Conservation (phyloP, 148 eudicot species). For the Selenicereus undatus region DNA sequence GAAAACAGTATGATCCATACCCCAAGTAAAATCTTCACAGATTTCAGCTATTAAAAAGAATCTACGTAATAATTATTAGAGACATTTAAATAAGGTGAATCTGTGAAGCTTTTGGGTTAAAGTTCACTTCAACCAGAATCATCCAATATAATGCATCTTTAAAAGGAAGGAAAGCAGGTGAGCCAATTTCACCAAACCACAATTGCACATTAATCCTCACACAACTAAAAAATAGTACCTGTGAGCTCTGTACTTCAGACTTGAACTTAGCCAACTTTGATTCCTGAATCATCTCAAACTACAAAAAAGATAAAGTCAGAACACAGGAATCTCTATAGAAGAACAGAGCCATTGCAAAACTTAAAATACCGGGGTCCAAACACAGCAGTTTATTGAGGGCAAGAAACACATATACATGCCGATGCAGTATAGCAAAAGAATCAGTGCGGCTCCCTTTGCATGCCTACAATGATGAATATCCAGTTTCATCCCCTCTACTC, state of each 20-base stretch:
- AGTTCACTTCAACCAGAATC: background rate
- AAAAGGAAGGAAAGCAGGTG: background rate
- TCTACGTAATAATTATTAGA: background rate
- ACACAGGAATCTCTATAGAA: background rate
- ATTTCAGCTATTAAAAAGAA: background rate
- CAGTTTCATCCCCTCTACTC: too few species aligned
- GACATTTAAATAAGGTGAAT: background rate
- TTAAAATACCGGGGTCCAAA: constrained; percentile 1
- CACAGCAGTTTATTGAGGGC: background rate
- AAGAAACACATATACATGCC: background rate
- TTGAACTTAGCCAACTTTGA: constrained; percentile 72
- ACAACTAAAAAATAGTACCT: constrained; percentile 40
- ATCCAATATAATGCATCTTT: background rate
- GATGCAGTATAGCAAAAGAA: background rate
- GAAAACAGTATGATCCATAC: background rate
- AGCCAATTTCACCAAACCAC: background rate
- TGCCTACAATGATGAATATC: background rate
- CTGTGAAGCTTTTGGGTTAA: background rate
- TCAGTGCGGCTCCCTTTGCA: background rate
- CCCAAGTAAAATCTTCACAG: background rate
- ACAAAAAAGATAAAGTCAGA: constrained; percentile 12
- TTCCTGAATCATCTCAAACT: constrained; percentile 81
- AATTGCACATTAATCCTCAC: background rate
- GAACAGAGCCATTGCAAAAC: background rate
- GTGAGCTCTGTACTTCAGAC: constrained; percentile 75